Evolutionary conservation across 225 moss, liverwort and hornwort species (phyloP), one percentile per base, ranked within the genome.

Genomic region (Antitrichia curtipendula): DNA sequence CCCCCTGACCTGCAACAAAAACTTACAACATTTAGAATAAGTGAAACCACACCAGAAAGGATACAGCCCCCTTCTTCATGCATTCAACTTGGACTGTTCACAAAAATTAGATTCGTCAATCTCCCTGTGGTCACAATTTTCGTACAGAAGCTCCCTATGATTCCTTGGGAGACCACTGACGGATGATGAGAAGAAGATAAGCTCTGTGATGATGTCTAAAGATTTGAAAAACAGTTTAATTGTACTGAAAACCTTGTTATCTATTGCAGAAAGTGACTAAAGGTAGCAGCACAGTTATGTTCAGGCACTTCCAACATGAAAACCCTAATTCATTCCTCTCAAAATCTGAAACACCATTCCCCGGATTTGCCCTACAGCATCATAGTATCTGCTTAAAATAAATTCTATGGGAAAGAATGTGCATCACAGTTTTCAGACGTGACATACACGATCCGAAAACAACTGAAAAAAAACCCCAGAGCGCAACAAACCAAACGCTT

Each of bases 1-100:
- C 29, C 84, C 90, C 86, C 85, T 89, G 47, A 86, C 86, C 94
- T 94, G 90, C 89, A 40, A 83, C 16, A 71, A 77, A 66, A 52
- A 28, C 24, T 41, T 47, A 31, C 18, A 58, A 82, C 58, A 59
- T 31, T n/a, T 61, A 65, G 64, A 78, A 73, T 56, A 34, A 25
- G 54, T 12, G 34, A 86, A 56, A 50, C 62, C 84, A 88, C 58
- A 28, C 19, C 29, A 50, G n/a, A 60, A 82, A 53, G 62, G 27
- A 78, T 16, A 38, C 9, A 50, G 24, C 2, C 69, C 61, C 12
- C 56, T 72, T 56, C 28, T 41, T 60, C n/a, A 83, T 53, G 75
- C 61, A 86, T 58, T 75, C 31, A 40, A 64, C 60, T 62, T 85
- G 19, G 5, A 45, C 49, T 61, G 23, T 20, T 61, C 47, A 81